Conservation (phyloP, 1,139 yeast species). For the Pneumocystis wakefieldiae region DNA sequence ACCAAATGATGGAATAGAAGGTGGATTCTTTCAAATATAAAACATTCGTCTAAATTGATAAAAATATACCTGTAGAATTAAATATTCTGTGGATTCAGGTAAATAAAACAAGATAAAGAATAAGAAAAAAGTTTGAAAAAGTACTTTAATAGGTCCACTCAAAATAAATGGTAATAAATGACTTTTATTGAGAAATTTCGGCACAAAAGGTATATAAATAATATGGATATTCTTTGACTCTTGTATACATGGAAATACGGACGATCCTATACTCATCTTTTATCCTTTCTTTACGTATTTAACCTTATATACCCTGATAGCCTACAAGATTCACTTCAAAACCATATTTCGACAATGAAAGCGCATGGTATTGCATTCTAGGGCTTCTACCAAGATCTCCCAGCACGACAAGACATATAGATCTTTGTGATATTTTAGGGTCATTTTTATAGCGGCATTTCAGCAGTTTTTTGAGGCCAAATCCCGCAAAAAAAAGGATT, state of each 20-base stretch:
- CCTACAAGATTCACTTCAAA: conserved; percentile 77
- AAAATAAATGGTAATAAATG: conserved; percentile 36
- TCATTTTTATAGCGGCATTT: conserved; percentile 10
- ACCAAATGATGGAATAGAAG: conserved; percentile 68
- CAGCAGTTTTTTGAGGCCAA: background rate
- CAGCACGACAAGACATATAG: conserved; percentile 58
- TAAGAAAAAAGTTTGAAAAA: conserved; percentile 29
- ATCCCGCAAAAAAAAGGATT: conserved; percentile 2
- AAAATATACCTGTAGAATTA: conserved; percentile 21
- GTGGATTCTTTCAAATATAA: conserved; percentile 76
- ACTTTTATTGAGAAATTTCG: conserved; percentile 3
- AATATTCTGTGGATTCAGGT: conserved; percentile 48
- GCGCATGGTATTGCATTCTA: conserved; percentile 82
- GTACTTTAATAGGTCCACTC: conserved; percentile 47
- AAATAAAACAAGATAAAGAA: conserved; percentile 35
- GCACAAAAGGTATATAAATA: background rate
- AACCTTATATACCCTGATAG: conserved; percentile 40
- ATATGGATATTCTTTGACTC: conserved; percentile 14
- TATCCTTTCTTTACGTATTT: background rate
- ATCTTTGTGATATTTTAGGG: conserved; percentile 28
- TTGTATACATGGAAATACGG: background rate
- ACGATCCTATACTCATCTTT: background rate
- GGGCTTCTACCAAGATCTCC: conserved; percentile 97
- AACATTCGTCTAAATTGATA: background rate
- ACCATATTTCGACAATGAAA: conserved; percentile 53